Evolutionary conservation across 768 basidiomycete genomes (phyloP), one percentile per base, ranked within the genome.

Genomic region (Lactarius sanguifluus): DNA sequence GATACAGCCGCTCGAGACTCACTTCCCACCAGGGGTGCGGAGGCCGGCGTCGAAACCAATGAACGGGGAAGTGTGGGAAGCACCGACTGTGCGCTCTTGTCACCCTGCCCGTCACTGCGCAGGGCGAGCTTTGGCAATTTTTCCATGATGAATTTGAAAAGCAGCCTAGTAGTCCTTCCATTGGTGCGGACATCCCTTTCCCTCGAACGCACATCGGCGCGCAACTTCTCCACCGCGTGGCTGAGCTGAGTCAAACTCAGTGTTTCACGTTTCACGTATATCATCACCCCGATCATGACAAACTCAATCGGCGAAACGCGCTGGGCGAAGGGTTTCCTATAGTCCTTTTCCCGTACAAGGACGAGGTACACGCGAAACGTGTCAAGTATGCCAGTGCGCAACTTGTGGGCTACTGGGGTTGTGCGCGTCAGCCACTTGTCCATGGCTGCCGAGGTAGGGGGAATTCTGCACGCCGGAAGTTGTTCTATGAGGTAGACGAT

Each of bases 151-250:
- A 85, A 89, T 10, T 80, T 79, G 9, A 85, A 72, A 76, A 91
- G 76, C 6, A 81, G 80, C 76, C 80, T 85, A 69, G 81, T 77
- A 34, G 89, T 85, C 8, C 83, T 78, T 2, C 71, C 69, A 67
- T 92, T 92, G 79, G 85, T 80, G 62, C 90, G 80, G 36, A 93
- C 83, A 74, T 92, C 91, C 25, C 79, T 74, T 70, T 91, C 86
- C 38, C 74, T 74, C 43, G 69, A 65, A 34, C 91, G 75, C n/a
- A 90, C 83, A 25, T 81, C 74, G 6, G 69, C 70, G 36, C 91
- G 79, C 85, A 93, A 84, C 18, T 75, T 75, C 10, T 73, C 73
- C 5, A 89, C 80, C 0, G 79, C 81, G 23, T 72, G 68, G 1
- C 82, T 78, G 47, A 90, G 71, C 72, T 81, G 79, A 0, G 67